Base-by-base conservation (phyloP, 306 rosid genomes). In the Cicer yamashitae region DNA sequence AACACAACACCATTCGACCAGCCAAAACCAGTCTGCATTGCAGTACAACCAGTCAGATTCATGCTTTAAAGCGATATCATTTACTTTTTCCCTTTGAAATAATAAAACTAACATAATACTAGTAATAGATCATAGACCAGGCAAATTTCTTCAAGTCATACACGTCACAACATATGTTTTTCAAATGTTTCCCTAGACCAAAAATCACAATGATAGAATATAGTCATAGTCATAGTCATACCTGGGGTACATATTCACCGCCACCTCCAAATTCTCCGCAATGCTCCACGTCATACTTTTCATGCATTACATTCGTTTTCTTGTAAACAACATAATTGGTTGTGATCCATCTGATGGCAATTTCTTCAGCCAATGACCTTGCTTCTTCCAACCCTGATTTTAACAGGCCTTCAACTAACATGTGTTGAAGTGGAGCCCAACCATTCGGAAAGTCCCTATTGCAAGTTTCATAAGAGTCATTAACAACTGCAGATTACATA, bases 381-480 rank as follows among this genome's bases (percentile, higher is more conserved):
- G 97, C 97, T 86, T 92, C 96, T 78, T 85, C 56, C 75, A 72
- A 79, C 46, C 89, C 93, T 12, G 96, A 92, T 73, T 85, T 90
- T 66, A 80, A 63, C 53, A 94, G 81, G 15, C 96, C 99, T 87
- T 94, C 99, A 53, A 89, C 93, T n/a, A 94, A 81, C 97, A 94
- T 94, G 87, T 92, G 99, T 68, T 94, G 96, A 15, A 94, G 67
- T 3, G 93, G 97, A 57, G 99, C 92, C 97, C 99, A 94, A 62
- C 99, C 97, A 75, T 94, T 94, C 38, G 99, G 99, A 71, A 85
- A 92, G 87, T 94, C 97, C 99, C 99, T 90, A 65, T 75, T 66
- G 45, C 73, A 73, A 65, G 73, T 47, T 54, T 48, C 45, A 44
- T 10, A 6, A 51, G 71, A 43, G 39, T 38, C 20, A 41, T 65